Evolutionary conservation across 306 rosid species (phyloP).

Genomic region (Inga oerstediana): DNA sequence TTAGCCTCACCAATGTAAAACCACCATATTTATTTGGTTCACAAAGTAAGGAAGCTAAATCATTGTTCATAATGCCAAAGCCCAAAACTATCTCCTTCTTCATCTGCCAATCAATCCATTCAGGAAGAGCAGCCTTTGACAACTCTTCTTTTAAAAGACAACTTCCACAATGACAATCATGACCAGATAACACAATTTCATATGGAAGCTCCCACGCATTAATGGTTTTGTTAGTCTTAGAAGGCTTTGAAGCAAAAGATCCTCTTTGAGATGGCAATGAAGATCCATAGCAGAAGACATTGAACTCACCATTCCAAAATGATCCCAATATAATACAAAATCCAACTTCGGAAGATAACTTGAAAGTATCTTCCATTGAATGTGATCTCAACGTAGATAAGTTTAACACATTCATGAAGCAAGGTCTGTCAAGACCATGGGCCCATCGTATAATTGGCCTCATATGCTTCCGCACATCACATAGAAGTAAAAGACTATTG

Average conservation of each 20-base stretch:
- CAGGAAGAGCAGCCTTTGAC: conserved; percentile 62
- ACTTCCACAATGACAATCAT: conserved; percentile 55
- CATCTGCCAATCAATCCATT: conserved; percentile 77
- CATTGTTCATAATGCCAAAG: conserved; percentile 54
- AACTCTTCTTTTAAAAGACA: conserved; percentile 64
- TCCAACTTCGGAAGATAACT: conserved; percentile 63
- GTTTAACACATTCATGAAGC: conserved; percentile 44
- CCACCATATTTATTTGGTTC: conserved; percentile 65
- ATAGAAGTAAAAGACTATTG: conserved; percentile 52
- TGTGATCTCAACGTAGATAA: conserved; percentile 68
- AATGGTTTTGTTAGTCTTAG: conserved; percentile 35
- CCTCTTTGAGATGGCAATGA: conserved; percentile 39
- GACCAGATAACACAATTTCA: conserved; percentile 50
- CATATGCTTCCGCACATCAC: conserved; percentile 68
- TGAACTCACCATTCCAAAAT: conserved; percentile 65
- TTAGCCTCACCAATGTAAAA: conserved; percentile 62
- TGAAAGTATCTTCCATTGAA: conserved; percentile 42
- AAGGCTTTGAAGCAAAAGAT: conserved; percentile 41
- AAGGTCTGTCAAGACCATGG: conserved; percentile 59
- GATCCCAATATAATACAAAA: conserved; percentile 73
- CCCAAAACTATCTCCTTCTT: conserved; percentile 76
- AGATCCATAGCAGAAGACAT: conserved; percentile 64
- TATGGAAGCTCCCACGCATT: conserved; percentile 75
- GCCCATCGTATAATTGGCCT: conserved; percentile 65
- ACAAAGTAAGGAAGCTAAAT: conserved; percentile 46